These are phyloP conservation scores for Diplodia corticola DNA, from an alignment of 2,329 filamentous ascomycete genomes.

Conservation along the genomic window DNA sequence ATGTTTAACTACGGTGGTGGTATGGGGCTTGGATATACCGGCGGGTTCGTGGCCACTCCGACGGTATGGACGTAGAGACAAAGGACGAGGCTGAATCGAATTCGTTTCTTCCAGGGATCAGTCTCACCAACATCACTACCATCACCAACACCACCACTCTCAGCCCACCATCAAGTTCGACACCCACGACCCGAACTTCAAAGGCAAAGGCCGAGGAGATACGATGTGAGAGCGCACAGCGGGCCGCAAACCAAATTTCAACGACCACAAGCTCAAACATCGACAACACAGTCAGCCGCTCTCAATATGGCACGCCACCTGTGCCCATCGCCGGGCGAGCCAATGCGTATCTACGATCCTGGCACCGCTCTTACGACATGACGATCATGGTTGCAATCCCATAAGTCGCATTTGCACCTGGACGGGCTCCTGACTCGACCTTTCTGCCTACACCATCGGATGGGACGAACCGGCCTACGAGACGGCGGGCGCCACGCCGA, in stretches of 20 bases:
- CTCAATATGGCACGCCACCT: neutral
- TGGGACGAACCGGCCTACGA: neutral
- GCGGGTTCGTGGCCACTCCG: constrained; percentile 46
- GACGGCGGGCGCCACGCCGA: neutral
- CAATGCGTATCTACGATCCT: constrained; percentile 2
- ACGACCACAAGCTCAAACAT: constrained; percentile 14
- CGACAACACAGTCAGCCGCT: constrained; percentile 3
- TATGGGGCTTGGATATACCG: constrained; percentile 43
- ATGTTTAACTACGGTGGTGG: constrained; percentile 39
- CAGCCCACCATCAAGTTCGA: constrained; percentile 16
- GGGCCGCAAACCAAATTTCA: neutral
- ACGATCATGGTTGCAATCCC: constrained; percentile 14
- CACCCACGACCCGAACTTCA: constrained; percentile 18
- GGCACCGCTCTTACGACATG: constrained; percentile 17
- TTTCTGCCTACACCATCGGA: neutral
- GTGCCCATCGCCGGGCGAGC: neutral
- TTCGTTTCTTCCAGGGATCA: constrained; percentile 41
- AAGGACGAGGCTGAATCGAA: constrained; percentile 38
- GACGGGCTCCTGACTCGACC: constrained; percentile 7
- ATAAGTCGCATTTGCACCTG: constrained; percentile 13
- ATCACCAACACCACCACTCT: constrained; percentile 22
- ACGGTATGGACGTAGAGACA: constrained; percentile 44
- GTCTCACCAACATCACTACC: constrained; percentile 24
- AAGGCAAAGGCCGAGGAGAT: constrained; percentile 21
- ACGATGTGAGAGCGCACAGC: constrained; percentile 15